These are phyloP conservation scores for Arachnomyces sp. DNA, from an alignment of 2,329 filamentous ascomycete genomes.

Conservation along the genomic window DNA sequence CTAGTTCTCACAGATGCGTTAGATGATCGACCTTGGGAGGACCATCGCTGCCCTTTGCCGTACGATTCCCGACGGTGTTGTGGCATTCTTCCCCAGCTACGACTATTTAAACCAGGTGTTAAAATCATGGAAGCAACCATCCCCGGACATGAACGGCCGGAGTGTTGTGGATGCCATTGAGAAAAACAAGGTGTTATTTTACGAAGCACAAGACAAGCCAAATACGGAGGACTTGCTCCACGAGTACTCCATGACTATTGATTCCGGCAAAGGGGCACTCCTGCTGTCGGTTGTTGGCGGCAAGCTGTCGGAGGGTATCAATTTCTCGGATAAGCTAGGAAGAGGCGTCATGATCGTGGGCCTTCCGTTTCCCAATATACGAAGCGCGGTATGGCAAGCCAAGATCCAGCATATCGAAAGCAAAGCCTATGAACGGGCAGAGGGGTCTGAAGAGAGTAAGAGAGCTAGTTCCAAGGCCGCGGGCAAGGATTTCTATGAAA, in stretches of 20 bases:
- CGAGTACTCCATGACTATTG: constrained; percentile 63
- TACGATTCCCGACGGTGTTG: constrained; percentile 75
- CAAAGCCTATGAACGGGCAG: constrained; percentile 33
- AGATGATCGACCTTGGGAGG: constrained; percentile 63
- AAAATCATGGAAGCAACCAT: constrained; percentile 48
- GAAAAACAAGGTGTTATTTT: constrained; percentile 42
- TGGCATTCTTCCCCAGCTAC: constrained; percentile 95
- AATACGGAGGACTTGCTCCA: constrained; percentile 61
- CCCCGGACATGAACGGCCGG: constrained; percentile 18
- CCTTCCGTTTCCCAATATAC: constrained; percentile 83
- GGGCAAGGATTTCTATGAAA: constrained; percentile 79
- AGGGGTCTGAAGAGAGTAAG: constrained; percentile 21
- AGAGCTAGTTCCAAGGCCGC: constrained; percentile 37
- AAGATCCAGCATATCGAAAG: constrained; percentile 79
- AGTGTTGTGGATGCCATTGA: constrained; percentile 25
- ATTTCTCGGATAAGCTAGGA: constrained; percentile 86
- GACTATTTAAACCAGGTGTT: constrained; percentile 74
- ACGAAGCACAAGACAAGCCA: constrained; percentile 38
- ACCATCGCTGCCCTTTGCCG: constrained; percentile 63
- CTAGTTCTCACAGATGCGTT: constrained; percentile 5
- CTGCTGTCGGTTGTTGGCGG: constrained; percentile 88
- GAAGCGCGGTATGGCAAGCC: constrained; percentile 85
- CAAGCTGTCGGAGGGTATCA: constrained; percentile 94
- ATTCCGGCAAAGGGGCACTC: constrained; percentile 57
- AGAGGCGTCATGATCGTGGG: constrained; percentile 87